Evolutionary conservation across 768 basidiomycete genomes (phyloP).

Genomic region (Amanita subjunquillea): DNA sequence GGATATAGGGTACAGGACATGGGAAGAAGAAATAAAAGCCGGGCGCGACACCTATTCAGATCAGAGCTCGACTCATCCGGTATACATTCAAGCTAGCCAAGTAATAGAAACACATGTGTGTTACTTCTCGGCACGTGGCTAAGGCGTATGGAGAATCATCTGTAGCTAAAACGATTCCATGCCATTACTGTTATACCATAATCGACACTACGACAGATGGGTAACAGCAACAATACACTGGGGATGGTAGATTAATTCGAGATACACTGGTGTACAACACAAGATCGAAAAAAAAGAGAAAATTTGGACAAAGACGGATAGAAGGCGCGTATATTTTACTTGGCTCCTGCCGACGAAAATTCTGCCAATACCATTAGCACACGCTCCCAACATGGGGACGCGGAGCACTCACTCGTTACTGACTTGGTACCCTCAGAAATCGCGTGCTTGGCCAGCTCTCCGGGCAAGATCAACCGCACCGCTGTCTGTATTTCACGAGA

Average conservation of each 20-base stretch:
- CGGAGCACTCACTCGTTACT: slow-evolving; percentile 35
- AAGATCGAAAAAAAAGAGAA: slow-evolving; percentile 7
- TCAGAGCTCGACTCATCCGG: too few relatives aligned
- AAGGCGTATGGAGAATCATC: too few relatives aligned
- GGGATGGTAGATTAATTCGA: slow-evolving; percentile 6
- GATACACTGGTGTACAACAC: slow-evolving; percentile 20
- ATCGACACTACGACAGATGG: slow-evolving; percentile 2
- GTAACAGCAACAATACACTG: slow-evolving; percentile 3
- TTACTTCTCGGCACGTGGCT: too few relatives aligned
- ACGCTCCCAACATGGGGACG: background rate
- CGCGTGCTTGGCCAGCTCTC: slow-evolving; percentile 97
- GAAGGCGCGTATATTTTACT: slow-evolving; percentile 20
- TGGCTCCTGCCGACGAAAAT: slow-evolving; percentile 50
- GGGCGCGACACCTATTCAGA: too few relatives aligned
- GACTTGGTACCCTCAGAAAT: slow-evolving; percentile 84
- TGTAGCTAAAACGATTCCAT: background rate
- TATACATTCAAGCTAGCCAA: too few relatives aligned
- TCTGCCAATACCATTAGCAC: slow-evolving; percentile 20
- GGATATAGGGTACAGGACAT: background rate
- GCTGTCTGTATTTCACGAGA: slow-evolving; percentile 97
- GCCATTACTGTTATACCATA: slow-evolving; percentile 4
- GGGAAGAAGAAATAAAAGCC: too few relatives aligned
- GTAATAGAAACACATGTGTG: too few relatives aligned
- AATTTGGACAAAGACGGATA: background rate
- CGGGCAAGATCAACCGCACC: slow-evolving; percentile 91